Evolutionary conservation across 2,329 filamentous ascomycete genomes (phyloP).

Genomic region (Trichoderma oligosporum): DNA sequence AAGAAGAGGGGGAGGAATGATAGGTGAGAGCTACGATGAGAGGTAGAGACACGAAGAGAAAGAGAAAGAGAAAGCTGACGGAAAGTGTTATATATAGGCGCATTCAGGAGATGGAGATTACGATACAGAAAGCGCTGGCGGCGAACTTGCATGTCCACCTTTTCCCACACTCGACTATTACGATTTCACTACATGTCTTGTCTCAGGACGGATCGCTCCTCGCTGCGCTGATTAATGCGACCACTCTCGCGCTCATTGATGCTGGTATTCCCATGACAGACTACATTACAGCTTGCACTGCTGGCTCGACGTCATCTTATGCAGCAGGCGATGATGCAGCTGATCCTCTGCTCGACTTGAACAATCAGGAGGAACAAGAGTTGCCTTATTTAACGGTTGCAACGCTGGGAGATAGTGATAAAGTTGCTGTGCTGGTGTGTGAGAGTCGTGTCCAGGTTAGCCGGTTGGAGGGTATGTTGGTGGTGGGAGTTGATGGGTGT

Average conservation of each 20-base stretch:
- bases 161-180: slow-evolving; percentile 83
- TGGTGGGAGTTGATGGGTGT: slow-evolving; percentile 87
- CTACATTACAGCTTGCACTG: slow-evolving; percentile 84
- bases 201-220: slow-evolving; percentile 87
- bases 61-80: not conserved
- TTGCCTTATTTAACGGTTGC: slow-evolving; percentile 84
- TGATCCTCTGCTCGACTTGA: slow-evolving; percentile 77
- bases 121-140: slow-evolving; percentile 72
- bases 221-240: slow-evolving; percentile 84
- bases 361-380: slow-evolving; percentile 77
- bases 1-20: slow-evolving; percentile 72
- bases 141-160: slow-evolving; percentile 78
- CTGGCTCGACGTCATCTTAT: slow-evolving; percentile 70
- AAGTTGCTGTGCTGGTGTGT: slow-evolving; percentile 75
- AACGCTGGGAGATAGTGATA: slow-evolving; percentile 69
- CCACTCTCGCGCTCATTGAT: slow-evolving; percentile 87
- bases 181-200: slow-evolving; percentile 79
- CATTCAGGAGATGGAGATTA: slow-evolving; percentile 74
- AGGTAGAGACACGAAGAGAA: accelerated
- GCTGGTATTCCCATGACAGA: slow-evolving; percentile 94
- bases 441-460: slow-evolving; percentile 83
- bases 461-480: slow-evolving; percentile 86
- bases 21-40: slow-evolving; percentile 55
- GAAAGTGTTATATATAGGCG: slow-evolving; percentile 52
- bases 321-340: slow-evolving; percentile 62